Evolutionary conservation across 1,139 yeast genomes (phyloP).

Genomic region (Lodderomyces orthopsilosis): DNA sequence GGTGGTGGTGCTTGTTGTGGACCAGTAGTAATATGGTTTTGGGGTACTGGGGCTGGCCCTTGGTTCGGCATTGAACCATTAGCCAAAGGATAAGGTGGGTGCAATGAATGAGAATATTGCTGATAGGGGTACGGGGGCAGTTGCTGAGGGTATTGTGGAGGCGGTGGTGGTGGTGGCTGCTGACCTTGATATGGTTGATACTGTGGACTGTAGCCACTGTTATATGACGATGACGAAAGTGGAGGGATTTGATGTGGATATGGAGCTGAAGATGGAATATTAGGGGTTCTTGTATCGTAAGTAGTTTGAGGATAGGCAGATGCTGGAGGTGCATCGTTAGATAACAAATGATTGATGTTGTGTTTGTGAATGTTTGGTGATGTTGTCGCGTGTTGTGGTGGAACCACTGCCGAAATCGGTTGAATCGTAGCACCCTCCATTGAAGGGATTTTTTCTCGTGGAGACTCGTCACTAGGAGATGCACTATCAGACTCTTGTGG

Average conservation of each 20-base stretch:
- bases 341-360: slow-evolving; percentile 14
- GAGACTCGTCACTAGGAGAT: not conserved
- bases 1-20: not conserved
- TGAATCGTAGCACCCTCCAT: not conserved
- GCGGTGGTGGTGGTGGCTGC: slow-evolving; percentile 2
- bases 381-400: not conserved
- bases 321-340: slow-evolving; percentile 12
- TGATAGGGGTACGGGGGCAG: slow-evolving; percentile 1
- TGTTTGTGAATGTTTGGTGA: slow-evolving; percentile 9
- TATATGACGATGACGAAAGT: not conserved
- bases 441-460: not conserved
- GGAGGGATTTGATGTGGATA: not conserved
- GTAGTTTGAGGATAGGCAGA: not conserved
- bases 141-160: slow-evolving; percentile 3
- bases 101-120: not conserved
- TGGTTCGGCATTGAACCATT: not conserved
- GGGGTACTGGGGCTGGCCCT: not conserved
- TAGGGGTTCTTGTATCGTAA: slow-evolving; percentile 5
- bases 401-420: not conserved
- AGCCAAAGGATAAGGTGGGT: not conserved
- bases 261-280: not conserved
- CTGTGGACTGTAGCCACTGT: slow-evolving; percentile 1
- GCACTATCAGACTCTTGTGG: not conserved
- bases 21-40: not conserved
- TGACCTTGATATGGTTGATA: slow-evolving; percentile 4